Evolutionary conservation across 208 protist species (phyloP).

Genomic region (Angomonas deanei): DNA sequence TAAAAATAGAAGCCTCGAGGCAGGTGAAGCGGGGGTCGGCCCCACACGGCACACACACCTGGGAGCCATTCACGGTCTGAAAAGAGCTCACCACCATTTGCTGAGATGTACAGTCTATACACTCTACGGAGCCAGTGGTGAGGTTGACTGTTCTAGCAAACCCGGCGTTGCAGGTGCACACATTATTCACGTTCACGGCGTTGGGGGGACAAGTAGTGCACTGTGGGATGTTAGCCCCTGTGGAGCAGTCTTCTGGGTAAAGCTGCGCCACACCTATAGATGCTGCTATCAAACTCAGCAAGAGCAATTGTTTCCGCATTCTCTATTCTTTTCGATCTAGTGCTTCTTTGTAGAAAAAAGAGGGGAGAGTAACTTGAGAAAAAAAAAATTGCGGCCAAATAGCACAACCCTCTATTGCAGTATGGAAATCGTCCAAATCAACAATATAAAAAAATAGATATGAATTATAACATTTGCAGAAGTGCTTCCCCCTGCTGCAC

Average conservation of each 20-base stretch:
- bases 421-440: background rate
- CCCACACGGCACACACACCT: constrained; percentile 41
- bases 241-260: background rate
- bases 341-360: background rate
- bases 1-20: constrained; percentile 26
- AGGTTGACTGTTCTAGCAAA: constrained; percentile 16
- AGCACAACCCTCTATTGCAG: no score
- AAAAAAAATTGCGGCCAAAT: no score
- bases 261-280: background rate
- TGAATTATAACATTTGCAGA: background rate
- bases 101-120: constrained; percentile 26
- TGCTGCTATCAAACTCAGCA: background rate
- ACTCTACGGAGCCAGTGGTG: constrained; percentile 9
- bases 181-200: constrained; percentile 6
- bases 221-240: background rate
- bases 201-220: constrained; percentile 12
- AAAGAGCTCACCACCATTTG: constrained; percentile 26
- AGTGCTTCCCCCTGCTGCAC: background rate
- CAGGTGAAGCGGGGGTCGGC: constrained; percentile 22
- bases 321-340: background rate
- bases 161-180: constrained; percentile 23
- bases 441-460: constrained; percentile 9
- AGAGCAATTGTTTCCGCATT: background rate
- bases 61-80: constrained; percentile 17
- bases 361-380: background rate